Base-by-base conservation (phyloP, 441 rosid genomes). In the Metrosideros polymorpha region DNA sequence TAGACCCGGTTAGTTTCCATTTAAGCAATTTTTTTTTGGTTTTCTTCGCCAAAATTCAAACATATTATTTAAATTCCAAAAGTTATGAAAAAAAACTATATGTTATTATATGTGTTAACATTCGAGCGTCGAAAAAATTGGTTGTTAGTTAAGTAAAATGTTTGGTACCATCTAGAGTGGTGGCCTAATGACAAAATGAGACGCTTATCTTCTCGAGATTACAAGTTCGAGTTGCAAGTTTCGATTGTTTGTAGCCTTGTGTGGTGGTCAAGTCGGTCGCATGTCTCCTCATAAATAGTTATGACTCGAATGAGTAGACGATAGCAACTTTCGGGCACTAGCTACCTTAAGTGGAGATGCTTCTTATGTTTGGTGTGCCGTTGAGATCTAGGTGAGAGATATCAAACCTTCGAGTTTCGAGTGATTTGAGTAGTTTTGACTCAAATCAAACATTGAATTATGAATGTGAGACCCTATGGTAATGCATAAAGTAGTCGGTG, bases 241-340 rank as follows among this genome's bases (percentile, higher is more conserved):
- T 22, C 12, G 13, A 35, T 19, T 5, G 8, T 66, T 35, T 66
- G 77, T 4, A 0, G 4, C 77, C 14, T 2, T 0, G 27, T 35
- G 19, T 4, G 1, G 76, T 61, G 12, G 76, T 8, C 4, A 0
- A 8, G 42, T 18, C 45, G 45, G 1, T 66, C 12, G 0, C 4
- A 4, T 0, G 0, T 32, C 7, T 22, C 7, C 7, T 9, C 27
- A 1, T 0, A 19, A 66, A 9, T 32, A 66, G 14, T 19, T 9
- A 3, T 0, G 45, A 66, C 45, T 66, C 1, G 4, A 66, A 35
- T 19, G 43, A 32, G 32, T 19, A 19, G 27, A 66, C 9, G 3
- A 7, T 5, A 19, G 45, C 0, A 0, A 2, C 25, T 63, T 63
- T 30, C 0, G 1, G 32, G 43, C 43, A 32, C 25, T 63, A 18